Evolutionary conservation across 192 early-diverging fungal species (phyloP).

Genomic region (Gaertneriomyces sp.): DNA sequence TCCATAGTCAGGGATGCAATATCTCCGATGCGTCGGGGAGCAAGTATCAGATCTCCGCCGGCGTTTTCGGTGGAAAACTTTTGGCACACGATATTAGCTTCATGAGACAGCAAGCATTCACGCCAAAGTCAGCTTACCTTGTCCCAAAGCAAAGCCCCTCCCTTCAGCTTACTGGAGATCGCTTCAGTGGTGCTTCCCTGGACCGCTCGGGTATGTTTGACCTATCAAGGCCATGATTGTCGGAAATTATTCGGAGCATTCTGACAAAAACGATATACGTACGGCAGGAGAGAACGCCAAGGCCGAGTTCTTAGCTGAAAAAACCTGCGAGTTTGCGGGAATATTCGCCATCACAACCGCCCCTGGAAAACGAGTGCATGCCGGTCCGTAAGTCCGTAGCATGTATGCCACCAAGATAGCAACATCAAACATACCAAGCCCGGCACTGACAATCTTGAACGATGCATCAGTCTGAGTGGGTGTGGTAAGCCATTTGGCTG

Average conservation of each 20-base stretch:
- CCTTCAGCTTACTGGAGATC: not conserved
- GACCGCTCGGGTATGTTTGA: too few relatives aligned
- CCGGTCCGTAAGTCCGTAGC: not conserved
- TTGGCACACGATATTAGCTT: not conserved
- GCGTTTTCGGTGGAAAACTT: not conserved
- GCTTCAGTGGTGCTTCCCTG: not conserved
- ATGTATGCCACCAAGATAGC: too few relatives aligned
- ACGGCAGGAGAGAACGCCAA: conserved; percentile 1
- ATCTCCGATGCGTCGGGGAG: conserved; percentile 15
- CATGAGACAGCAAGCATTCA: not conserved
- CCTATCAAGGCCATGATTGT: too few relatives aligned
- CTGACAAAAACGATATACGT: not conserved
- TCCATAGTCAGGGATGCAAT: conserved; percentile 10
- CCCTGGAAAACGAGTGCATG: not conserved
- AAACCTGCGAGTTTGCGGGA: conserved; percentile 1
- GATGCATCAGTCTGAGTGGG: not conserved
- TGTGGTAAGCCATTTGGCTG: conserved; percentile 6
- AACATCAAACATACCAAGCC: not conserved
- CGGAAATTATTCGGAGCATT: too few relatives aligned
- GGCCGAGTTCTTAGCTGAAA: not conserved
- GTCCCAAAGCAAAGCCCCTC: not conserved
- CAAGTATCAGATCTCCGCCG: conserved; percentile 6
- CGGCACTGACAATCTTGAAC: not conserved
- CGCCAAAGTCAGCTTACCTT: not conserved
- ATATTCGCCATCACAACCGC: conserved; percentile 4